Percentiles rank a stretch among this genome's conserved stretches.
These are phyloP conservation scores for Phytophthora idaei DNA, from an alignment of 352 stramenopile genomes.

Conservation along the genomic window DNA sequence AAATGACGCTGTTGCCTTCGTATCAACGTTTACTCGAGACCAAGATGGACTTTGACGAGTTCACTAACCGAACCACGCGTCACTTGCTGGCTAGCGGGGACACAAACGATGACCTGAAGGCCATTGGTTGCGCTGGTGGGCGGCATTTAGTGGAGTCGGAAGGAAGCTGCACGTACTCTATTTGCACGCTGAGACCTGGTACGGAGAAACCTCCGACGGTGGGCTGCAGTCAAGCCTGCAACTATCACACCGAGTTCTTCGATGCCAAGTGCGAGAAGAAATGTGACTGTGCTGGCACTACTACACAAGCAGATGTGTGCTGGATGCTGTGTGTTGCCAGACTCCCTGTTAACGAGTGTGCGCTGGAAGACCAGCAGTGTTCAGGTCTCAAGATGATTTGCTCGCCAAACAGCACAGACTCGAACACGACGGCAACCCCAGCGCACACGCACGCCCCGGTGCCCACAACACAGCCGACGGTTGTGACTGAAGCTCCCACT, in stretches of 20 bases:
- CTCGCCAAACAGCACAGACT: slow-evolving; percentile 15
- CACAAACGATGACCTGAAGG: not conserved
- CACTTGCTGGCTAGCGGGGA: slow-evolving; percentile 24
- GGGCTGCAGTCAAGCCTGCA: slow-evolving; percentile 46
- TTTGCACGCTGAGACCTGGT: slow-evolving; percentile 40
- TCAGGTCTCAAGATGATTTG: slow-evolving; percentile 44
- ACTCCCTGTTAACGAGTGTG: slow-evolving; percentile 31
- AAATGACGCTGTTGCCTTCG: slow-evolving; percentile 61
- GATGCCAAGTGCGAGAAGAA: slow-evolving; percentile 46
- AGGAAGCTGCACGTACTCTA: slow-evolving; percentile 38
- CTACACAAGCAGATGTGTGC: slow-evolving; percentile 40
- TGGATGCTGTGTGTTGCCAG: slow-evolving; percentile 63
- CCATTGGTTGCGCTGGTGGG: slow-evolving; percentile 39
- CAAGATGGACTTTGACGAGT: slow-evolving; percentile 33
- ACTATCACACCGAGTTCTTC: slow-evolving; percentile 42
- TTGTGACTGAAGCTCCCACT: not conserved
- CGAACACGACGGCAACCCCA: slow-evolving; percentile 10
- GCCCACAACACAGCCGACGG: not conserved
- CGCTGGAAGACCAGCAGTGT: slow-evolving; percentile 42
- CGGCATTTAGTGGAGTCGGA: slow-evolving; percentile 48
- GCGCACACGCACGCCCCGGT: not conserved
- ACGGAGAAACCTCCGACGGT: slow-evolving; percentile 33
- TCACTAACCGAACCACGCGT: slow-evolving; percentile 38
- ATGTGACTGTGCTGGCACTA: slow-evolving; percentile 46
- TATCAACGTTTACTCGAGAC: slow-evolving; percentile 48